Evolutionary conservation across 352 stramenopile genomes (phyloP).

Genomic region (Globisporangium camurandrum): DNA sequence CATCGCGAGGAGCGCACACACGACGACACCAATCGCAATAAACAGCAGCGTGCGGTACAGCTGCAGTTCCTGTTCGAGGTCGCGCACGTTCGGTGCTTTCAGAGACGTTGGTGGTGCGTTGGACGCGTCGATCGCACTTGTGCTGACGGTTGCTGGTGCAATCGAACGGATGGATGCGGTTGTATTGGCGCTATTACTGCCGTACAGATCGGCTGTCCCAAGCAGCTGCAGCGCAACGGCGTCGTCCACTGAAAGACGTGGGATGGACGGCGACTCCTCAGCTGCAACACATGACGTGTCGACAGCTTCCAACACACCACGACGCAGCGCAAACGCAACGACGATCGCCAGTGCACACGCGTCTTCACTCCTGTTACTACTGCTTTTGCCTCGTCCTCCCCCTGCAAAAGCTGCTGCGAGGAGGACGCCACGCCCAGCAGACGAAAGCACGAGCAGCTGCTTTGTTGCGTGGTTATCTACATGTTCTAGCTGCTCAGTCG

Average conservation of each 20-base stretch:
- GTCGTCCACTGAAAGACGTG: too few species aligned
- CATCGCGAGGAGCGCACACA: conserved; percentile 6
- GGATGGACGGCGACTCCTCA: neutral
- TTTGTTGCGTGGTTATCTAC: conserved; percentile 1
- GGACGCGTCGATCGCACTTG: neutral
- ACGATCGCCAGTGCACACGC: conserved; percentile 5
- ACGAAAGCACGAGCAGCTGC: conserved; percentile 1
- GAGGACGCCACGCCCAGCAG: neutral
- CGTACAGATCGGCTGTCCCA: neutral
- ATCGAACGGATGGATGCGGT: neutral
- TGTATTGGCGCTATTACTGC: too few species aligned
- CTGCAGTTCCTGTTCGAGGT: conserved; percentile 15
- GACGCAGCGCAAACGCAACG: neutral
- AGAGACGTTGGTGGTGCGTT: neutral
- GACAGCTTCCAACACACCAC: neutral
- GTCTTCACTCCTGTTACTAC: too few species aligned
- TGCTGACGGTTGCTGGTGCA: neutral
- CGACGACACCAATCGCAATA: conserved; percentile 14
- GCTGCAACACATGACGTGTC: conserved; percentile 1
- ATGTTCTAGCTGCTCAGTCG: conserved; percentile 1
- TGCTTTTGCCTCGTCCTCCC: too few species aligned
- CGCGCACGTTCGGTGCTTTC: conserved; percentile 5
- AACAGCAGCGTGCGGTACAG: conserved; percentile 29
- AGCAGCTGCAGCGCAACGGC: conserved; percentile 5
- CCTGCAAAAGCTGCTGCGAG: too few species aligned